These are phyloP conservation scores for Byssochlamys sp. DNA, from an alignment of 2,329 filamentous ascomycete genomes.

Conservation along the genomic window DNA sequence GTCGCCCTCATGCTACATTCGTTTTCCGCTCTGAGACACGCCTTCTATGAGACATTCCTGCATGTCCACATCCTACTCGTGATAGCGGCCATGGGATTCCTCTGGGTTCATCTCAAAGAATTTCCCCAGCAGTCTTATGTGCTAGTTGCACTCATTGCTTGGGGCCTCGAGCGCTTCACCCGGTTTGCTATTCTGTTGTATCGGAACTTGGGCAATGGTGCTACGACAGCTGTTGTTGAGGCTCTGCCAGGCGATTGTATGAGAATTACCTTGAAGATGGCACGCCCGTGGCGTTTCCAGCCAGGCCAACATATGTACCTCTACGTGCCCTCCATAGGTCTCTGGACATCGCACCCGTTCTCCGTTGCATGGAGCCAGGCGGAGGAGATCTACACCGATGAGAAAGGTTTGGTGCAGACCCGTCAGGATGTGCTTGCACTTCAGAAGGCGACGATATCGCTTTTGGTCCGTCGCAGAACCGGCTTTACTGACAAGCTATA, in stretches of 20 bases:
- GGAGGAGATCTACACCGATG: slow-evolving; percentile 34
- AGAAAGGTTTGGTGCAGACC: slow-evolving; percentile 36
- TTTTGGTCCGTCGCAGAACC: slow-evolving; percentile 77
- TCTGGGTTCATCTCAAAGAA: slow-evolving; percentile 67
- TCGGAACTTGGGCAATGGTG: slow-evolving; percentile 51
- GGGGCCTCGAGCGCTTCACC: slow-evolving; percentile 60
- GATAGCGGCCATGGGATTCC: slow-evolving; percentile 55
- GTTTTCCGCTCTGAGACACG: slow-evolving; percentile 73
- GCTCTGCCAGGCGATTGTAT: slow-evolving; percentile 60
- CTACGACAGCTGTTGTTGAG: slow-evolving; percentile 58
- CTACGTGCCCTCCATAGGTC: slow-evolving; percentile 55
- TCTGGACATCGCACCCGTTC: slow-evolving; percentile 69
- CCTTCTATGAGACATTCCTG: slow-evolving; percentile 95
- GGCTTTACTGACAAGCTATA: slow-evolving; percentile 80
- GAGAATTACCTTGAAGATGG: slow-evolving; percentile 60
- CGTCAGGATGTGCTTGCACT: slow-evolving; percentile 43
- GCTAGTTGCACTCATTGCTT: slow-evolving; percentile 63
- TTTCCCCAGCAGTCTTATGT: slow-evolving; percentile 67
- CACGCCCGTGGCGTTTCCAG: slow-evolving; percentile 55
- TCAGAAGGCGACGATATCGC: slow-evolving; percentile 56
- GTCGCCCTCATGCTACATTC: slow-evolving; percentile 59
- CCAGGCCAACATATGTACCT: slow-evolving; percentile 69
- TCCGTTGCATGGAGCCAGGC: slow-evolving; percentile 66
- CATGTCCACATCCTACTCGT: slow-evolving; percentile 73
- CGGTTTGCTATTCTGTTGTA: slow-evolving; percentile 57